Base-by-base conservation (phyloP, 768 basidiomycete genomes). In the Tylopilus vinaceipallidus region DNA sequence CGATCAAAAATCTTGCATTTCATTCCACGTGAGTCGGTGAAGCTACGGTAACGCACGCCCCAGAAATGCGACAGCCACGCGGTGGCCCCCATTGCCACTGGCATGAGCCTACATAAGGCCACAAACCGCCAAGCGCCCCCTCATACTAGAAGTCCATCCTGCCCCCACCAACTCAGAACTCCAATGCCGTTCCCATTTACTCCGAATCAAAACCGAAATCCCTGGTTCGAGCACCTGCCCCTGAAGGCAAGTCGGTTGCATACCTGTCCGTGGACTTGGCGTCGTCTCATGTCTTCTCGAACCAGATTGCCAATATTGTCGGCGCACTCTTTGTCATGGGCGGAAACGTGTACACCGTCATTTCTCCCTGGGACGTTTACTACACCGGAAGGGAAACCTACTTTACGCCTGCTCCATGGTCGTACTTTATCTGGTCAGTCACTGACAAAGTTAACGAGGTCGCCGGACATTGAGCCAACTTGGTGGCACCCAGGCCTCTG, bases 391-490 rank as follows among this genome's bases (percentile, higher is more conserved):
- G 77, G 64, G 76, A 79, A 53, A 86, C 85, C 4, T 87, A 84
- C 70, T 74, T 87, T 52, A 86, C 86, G 1, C 85, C 85, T 2
- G 78, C 80, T 1, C 68, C 75, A 14, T 85, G 79, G 72, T 77
- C 80, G 14, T 84, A 81, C 68, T 75, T 76, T 64, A 75, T 83
- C 55, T 85, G 83, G 82, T 79, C 49, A 36, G 74, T 64, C 52
- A 13, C 24, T 23, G 7, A 7, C 32, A 11, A 29, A 22, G 23
- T 16, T 9, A 4, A 20, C 6, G 8, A 6, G 26, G 27, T 17
- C 16, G 10, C 35, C 20, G 3, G 36, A 45, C 42, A 23, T 46
- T 43, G 20, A 39, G 5, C 12, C 38, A n/a, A 41, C 46, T 34
- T 45, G 16, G n/a, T n/a, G n/a, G 12, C 11, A 34, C 19, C 30